These are phyloP conservation scores for Penicillium macrosclerotiorum DNA, from an alignment of 495 filamentous ascomycete species.

Conservation along the genomic window DNA sequence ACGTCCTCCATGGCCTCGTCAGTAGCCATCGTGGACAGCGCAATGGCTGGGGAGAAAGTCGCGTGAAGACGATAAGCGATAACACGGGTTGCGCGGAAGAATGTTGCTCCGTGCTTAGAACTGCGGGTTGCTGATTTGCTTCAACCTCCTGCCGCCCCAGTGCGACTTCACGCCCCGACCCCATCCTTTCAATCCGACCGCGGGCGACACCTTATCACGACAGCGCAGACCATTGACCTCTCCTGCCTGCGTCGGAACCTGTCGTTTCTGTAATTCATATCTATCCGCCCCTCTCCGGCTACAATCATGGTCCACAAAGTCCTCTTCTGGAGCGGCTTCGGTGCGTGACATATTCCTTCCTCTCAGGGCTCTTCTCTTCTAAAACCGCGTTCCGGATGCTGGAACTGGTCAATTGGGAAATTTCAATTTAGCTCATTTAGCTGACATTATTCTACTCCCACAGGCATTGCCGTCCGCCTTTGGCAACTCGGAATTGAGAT, in stretches of 20 bases:
- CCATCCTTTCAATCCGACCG: slow-evolving; percentile 17
- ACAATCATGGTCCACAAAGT: slow-evolving; percentile 68
- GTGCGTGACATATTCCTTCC: slow-evolving; percentile 53
- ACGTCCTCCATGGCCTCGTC: slow-evolving; percentile 35
- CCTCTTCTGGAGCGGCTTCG: slow-evolving; percentile 96
- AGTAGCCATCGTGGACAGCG: slow-evolving; percentile 39
- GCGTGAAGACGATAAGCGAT: slow-evolving; percentile 29
- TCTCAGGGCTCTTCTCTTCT: neutral
- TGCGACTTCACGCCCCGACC: slow-evolving; percentile 20
- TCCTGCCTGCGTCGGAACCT: slow-evolving; percentile 5
- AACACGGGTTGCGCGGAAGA: slow-evolving; percentile 17
- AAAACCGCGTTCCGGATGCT: neutral
- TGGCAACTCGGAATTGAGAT: slow-evolving; percentile 98
- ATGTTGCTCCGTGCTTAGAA: slow-evolving; percentile 39
- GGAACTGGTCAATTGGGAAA: neutral
- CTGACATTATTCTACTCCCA: slow-evolving; percentile 1
- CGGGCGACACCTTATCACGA: slow-evolving; percentile 17
- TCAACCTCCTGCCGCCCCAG: slow-evolving; percentile 30
- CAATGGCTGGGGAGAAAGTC: slow-evolving; percentile 13
- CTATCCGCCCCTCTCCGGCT: slow-evolving; percentile 18
- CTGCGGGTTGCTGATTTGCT: slow-evolving; percentile 44
- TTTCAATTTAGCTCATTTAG: neutral
- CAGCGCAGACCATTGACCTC: slow-evolving; percentile 5
- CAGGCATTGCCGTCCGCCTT: slow-evolving; percentile 84
- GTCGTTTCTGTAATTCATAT: slow-evolving; percentile 7